Evolutionary conservation across 1,284 basidiomycete species (phyloP).

Genomic region (Trichosporon sp.): DNA sequence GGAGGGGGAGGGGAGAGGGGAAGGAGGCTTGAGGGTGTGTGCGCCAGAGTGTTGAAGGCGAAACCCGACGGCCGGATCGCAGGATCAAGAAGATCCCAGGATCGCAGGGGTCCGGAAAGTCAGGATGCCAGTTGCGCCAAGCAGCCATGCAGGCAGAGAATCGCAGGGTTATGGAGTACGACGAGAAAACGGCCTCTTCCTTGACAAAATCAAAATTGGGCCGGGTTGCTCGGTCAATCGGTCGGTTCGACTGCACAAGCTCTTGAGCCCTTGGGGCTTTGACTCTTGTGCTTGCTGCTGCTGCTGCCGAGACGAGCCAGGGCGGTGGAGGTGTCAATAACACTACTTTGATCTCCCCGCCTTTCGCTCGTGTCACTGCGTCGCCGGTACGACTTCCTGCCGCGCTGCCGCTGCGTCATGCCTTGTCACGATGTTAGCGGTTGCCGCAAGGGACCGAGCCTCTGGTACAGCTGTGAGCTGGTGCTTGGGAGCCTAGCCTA

Average conservation of each 20-base stretch:
- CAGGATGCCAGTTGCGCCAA: slow-evolving; percentile 2
- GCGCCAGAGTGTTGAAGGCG: neutral
- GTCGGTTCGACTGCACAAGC: neutral
- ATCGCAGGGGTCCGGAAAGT: neutral
- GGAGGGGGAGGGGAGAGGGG: too few species aligned
- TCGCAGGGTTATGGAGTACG: neutral
- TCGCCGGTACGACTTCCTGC: neutral
- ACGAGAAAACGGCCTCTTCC: neutral
- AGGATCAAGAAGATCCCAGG: neutral
- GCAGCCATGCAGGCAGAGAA: too few species aligned
- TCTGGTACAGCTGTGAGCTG: neutral
- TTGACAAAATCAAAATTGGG: neutral
- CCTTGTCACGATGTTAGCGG: neutral
- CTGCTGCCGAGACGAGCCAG: neutral
- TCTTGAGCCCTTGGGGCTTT: neutral
- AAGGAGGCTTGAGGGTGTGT: neutral
- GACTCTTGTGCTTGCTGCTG: neutral
- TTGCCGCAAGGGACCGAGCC: neutral
- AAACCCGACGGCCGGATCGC: neutral
- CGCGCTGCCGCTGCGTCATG: neutral
- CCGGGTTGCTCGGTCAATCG: neutral
- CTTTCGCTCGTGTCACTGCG: neutral
- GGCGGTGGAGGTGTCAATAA: neutral
- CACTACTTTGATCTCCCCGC: neutral
- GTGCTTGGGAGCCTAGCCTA: neutral